Conservation (phyloP, 805 yeast genomes). For the Hanseniaspora pseudoguilliermondii region DNA sequence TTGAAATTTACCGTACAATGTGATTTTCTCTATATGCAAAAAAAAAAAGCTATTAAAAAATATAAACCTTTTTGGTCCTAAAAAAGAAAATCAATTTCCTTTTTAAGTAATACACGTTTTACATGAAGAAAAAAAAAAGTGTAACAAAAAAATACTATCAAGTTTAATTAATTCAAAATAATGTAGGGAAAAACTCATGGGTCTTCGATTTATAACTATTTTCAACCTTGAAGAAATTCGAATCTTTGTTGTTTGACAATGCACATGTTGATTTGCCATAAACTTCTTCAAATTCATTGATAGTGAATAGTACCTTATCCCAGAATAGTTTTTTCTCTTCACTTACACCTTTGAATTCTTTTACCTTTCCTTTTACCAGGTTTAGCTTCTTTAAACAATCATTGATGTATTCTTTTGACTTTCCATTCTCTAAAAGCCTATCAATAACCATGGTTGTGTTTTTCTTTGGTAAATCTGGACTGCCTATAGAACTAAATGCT, state of each 20-base stretch:
- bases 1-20: no score
- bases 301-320: not conserved
- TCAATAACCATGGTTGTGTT: not conserved
- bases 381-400: not conserved
- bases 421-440: not conserved
- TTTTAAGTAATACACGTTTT: not conserved
- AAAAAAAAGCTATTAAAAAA: no score
- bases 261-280: not conserved
- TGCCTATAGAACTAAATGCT: conserved; percentile 67
- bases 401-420: not conserved
- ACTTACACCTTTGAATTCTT: not conserved
- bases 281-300: not conserved
- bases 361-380: not conserved
- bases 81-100: not conserved
- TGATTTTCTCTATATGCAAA: no score
- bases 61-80: not conserved
- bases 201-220: not conserved
- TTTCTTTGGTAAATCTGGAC: conserved; percentile 47
- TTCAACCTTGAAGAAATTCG: not conserved
- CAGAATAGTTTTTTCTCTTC: not conserved
- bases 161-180: not conserved
- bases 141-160: not conserved
- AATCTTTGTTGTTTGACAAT: not conserved
- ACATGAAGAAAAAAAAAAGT: not conserved
- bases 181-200: conserved; percentile 4